These are phyloP conservation scores for Isabelozyma rhagii DNA, from an alignment of 805 yeast genomes.

Conservation along the genomic window DNA sequence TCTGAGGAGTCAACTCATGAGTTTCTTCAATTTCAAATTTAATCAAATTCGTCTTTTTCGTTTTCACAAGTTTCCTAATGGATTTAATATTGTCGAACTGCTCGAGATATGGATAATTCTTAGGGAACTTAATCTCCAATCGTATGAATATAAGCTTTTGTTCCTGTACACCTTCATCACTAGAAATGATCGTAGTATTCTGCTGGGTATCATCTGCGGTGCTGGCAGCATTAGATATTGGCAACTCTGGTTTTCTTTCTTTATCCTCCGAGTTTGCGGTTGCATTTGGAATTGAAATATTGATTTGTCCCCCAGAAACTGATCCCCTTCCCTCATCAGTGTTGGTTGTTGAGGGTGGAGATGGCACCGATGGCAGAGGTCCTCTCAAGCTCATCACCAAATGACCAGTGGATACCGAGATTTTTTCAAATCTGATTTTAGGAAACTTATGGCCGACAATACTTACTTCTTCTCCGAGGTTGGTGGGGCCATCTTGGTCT, in stretches of 20 bases:
- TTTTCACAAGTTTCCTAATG: slow-evolving; percentile 11
- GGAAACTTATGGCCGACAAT: slow-evolving; percentile 87
- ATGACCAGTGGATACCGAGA: slow-evolving; percentile 83
- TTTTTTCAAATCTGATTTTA: slow-evolving; percentile 78
- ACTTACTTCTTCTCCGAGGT: slow-evolving; percentile 89
- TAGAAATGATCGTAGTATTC: neutral
- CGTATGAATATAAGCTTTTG: slow-evolving; percentile 59
- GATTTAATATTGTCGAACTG: slow-evolving; percentile 29
- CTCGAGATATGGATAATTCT: slow-evolving; percentile 61
- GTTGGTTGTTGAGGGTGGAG: neutral
- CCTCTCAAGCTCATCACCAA: slow-evolving; percentile 78
- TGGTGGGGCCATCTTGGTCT: slow-evolving; percentile 44
- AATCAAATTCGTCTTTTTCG: slow-evolving; percentile 20
- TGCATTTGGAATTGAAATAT: neutral
- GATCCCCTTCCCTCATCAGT: neutral
- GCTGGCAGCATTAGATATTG: neutral
- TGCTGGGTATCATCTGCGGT: neutral
- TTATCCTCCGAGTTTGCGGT: neutral
- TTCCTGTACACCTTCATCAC: slow-evolving; percentile 41
- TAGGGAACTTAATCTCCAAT: slow-evolving; percentile 67
- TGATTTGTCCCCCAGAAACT: neutral
- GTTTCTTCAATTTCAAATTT: slow-evolving; percentile 73
- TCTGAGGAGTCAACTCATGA: slow-evolving; percentile 54
- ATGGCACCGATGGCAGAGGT: slow-evolving; percentile 18
- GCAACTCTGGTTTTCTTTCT: neutral